Base-by-base conservation (phyloP, 2,329 filamentous ascomycete species). In the Verticillium zaregamsianum region DNA sequence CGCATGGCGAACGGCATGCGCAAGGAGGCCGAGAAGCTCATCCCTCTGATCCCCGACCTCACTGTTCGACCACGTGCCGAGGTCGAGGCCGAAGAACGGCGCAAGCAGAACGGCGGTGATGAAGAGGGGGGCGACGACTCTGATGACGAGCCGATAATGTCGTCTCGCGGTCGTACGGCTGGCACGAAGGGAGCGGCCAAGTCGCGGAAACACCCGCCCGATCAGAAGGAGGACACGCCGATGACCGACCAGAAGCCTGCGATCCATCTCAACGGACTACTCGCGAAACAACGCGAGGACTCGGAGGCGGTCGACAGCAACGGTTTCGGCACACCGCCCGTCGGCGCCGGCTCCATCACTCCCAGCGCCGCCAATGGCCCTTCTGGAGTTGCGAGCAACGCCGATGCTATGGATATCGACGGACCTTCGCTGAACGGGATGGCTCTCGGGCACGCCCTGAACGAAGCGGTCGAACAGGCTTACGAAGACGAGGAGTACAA, bases 91-190 rank as follows among this genome's bases (percentile, higher is more conserved):
- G 91, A 95, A 68, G 88, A 90, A 74, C 86, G 94, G 60, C 85
- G 93, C 64, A 90, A 95, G 72, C 92, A 96, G 69, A 91, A 93
- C 64, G 93, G 95, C 58, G 90, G 90, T 55, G 90, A 92, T 64
- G 87, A 92, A 66, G 92, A 94, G 68, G 91, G 83, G 45, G 91
- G 85, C 32, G 94, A 97, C 63, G 94, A 97, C 74, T 97, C 93
- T 68, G 94, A 98, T 70, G 94, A 98, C 72, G 93, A 97, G 76
- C 95, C 95, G 9, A 98, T 99, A 71, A 98, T 98, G 91, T 95
- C 95, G 62, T 97, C 94, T 58, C 87, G 95, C 66, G 95, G 95
- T 59, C 89, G 95, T 55, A 97, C 94, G 73, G 91, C 93, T 17
- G 91, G 86, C 33, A 90, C 91, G 67, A 93, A 91, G 71, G 90